Percentiles rank a stretch among this genome's conserved stretches.
Conservation (phyloP, 352 stramenopile genomes). For the Blastocystis sp. region DNA sequence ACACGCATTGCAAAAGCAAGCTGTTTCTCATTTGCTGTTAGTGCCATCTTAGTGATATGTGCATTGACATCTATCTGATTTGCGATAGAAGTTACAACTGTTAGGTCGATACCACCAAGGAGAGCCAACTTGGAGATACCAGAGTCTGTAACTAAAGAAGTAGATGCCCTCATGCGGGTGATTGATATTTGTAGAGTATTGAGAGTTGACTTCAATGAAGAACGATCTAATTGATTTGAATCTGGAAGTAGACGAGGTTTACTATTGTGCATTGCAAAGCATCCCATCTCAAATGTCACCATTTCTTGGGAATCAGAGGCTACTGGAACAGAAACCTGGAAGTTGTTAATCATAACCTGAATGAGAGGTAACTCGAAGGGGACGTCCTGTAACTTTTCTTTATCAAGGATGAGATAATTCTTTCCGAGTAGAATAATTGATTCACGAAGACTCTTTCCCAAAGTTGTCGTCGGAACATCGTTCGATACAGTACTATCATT, state of each 20-base stretch:
- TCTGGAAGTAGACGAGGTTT: neutral
- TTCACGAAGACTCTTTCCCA: neutral
- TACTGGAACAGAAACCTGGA: neutral
- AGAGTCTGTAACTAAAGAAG: neutral
- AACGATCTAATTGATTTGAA: neutral
- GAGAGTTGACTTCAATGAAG: neutral
- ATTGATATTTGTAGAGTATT: neutral
- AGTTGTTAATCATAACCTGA: slow-evolving; percentile 16
- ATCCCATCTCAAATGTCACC: slow-evolving; percentile 4
- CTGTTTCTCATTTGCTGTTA: slow-evolving; percentile 30
- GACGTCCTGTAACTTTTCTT: neutral
- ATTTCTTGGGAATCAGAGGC: neutral
- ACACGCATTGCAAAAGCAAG: neutral
- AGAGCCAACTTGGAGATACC: neutral
- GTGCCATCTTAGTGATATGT: slow-evolving; percentile 42
- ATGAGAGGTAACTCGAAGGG: neutral
- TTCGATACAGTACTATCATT: neutral
- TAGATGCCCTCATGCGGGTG: slow-evolving; percentile 3
- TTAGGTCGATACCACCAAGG: slow-evolving; percentile 27
- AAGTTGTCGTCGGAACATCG: neutral
- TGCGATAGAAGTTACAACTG: neutral
- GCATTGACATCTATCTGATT: neutral
- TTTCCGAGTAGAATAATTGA: neutral
- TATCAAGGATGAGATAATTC: neutral
- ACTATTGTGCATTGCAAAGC: neutral